Percentiles rank a stretch among this genome's conserved stretches.
Evolutionary conservation across 345 rosid species (phyloP).

Genomic region (Ricinus communis): DNA sequence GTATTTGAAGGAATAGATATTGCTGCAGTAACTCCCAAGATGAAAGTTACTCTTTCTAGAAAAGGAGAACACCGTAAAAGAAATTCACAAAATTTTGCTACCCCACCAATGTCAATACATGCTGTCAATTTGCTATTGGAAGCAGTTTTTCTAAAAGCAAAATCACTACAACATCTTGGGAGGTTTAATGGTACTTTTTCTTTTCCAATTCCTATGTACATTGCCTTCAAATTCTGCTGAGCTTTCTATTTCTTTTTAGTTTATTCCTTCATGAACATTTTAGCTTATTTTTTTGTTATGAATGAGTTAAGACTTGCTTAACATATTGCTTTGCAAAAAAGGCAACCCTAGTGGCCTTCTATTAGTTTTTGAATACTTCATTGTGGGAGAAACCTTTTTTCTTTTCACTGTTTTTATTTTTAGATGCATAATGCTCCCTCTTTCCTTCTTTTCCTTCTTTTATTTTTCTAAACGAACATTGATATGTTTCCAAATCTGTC

Average conservation of each 20-base stretch:
- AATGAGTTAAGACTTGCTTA: background rate
- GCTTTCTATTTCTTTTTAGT: background rate
- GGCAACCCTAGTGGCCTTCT: background rate
- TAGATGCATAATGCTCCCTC: background rate
- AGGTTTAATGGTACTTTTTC: slow-evolving; percentile 47
- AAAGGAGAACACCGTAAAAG: slow-evolving; percentile 41
- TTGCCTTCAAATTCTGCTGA: background rate
- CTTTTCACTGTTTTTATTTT: background rate
- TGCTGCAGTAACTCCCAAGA: slow-evolving; percentile 51
- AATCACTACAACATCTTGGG: slow-evolving; percentile 63
- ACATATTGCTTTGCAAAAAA: too few relatives aligned
- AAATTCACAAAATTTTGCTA: slow-evolving; percentile 43
- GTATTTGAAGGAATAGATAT: slow-evolving; percentile 75
- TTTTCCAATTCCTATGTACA: background rate
- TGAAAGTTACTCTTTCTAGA: slow-evolving; percentile 48
- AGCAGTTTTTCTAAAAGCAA: slow-evolving; percentile 64
- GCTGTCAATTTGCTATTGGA: slow-evolving; percentile 62
- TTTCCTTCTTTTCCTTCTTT: background rate
- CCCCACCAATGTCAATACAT: slow-evolving; percentile 63
- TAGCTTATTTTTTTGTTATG: background rate
- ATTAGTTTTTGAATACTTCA: background rate
- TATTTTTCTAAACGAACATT: background rate
- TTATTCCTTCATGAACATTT: background rate
- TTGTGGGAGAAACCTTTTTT: background rate
- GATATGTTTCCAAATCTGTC: background rate